Evolutionary conservation across 2,329 filamentous ascomycete species (phyloP), one percentile per base, ranked within the genome.

Genomic region (Paramyrothecium sp.): DNA sequence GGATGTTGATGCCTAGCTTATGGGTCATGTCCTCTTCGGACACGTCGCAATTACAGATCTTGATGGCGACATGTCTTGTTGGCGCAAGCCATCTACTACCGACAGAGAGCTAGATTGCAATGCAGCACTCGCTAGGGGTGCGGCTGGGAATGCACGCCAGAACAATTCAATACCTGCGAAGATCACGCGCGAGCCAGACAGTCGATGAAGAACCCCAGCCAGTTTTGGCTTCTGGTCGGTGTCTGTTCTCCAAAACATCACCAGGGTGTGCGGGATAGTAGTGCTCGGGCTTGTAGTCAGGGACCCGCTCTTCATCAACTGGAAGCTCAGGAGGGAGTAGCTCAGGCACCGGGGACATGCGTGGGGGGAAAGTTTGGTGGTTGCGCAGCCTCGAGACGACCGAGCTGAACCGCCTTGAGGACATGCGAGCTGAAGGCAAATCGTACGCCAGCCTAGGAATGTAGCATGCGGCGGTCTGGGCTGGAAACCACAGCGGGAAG

Each of bases 151-250:
- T 21, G 46, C 30, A 53, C 47, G 54, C 10, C 34, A 53, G 21
- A 53, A 59, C 54, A 23, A 55, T 46, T 50, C n/a, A n/a, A n/a
- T 58, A 57, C 47, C 52, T 41, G 19, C 19, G 20, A 41, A 38
- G 51, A 47, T 61, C 59, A 54, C 55, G 51, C 17, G 71, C 70
- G 26, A 76, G 63, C 73, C 74, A 76, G 23, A 75, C 73, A 4
- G 72, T 76, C 10, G 72, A 76, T 23, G 64, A 67, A 12, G 69
- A 65, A 21, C 73, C 73, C 61, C 66, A 75, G 22, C 73, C 73
- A 54, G 76, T 57, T 60, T 76, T 75, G 13, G 65, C 63, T 5
- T 68, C 55, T 3, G 75, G 60, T 54, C 71, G 60, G 58, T 76
- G 76, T 58, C 65, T 60, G 46, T 62, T 57, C 47, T 70, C 63